A percentile compares a stretch with the other conserved stretches of the same genome.
phyloP scores from a whole-genome alignment of 2,329 filamentous ascomycete species.

The Cladosporium sp. region DNA sequence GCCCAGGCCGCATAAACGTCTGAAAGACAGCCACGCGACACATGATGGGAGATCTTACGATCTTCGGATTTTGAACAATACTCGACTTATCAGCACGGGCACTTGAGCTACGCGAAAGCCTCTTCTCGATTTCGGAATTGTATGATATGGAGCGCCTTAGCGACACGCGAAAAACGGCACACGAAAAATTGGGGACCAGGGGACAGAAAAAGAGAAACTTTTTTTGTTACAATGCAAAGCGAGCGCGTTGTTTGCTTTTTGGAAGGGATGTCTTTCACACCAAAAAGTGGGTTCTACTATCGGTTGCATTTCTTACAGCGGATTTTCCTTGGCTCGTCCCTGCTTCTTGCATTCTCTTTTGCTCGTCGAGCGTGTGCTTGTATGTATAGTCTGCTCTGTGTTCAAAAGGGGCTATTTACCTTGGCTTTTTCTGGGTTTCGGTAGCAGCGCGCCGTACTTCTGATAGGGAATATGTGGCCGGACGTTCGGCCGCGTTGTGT shows the following conservation, averaged over 20 bases:
- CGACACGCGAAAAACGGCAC: neutral
- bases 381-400: neutral
- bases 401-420: neutral
- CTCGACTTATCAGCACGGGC: no score
- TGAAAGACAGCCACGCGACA: no score
- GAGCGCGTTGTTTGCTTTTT: neutral
- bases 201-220: neutral
- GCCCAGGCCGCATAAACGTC: slow-evolving; percentile 15
- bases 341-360: neutral
- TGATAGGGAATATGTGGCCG: no score
- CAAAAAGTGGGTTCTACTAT: neutral
- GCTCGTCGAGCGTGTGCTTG: neutral
- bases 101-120: no score
- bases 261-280: neutral
- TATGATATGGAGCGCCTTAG: neutral
- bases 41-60: neutral
- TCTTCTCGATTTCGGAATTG: neutral
- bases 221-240: neutral
- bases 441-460: no score
- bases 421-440: no score
- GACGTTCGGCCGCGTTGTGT: no score
- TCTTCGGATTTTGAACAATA: no score
- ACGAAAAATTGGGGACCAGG: neutral
- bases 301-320: neutral
- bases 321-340: neutral